A percentile compares a stretch with the other conserved stretches of the same genome.
These are phyloP conservation scores for Cydonia oblonga DNA, from an alignment of 331 rosid genomes.

Conservation along the genomic window DNA sequence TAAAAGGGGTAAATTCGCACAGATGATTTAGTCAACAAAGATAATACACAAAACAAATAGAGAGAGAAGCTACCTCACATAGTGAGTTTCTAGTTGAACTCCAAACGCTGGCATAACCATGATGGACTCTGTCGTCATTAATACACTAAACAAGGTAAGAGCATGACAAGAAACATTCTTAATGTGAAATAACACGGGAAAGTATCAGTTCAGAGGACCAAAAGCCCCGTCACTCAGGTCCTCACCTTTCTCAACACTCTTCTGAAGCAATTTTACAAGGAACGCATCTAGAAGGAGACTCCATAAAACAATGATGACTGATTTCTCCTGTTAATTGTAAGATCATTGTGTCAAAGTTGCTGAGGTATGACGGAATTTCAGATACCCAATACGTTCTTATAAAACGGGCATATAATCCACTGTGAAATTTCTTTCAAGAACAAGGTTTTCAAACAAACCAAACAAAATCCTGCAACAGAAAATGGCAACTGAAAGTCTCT, in stretches of 20 bases:
- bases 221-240: slow-evolving; percentile 3
- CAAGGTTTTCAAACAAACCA: neutral
- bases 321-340: slow-evolving; percentile 36
- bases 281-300: slow-evolving; percentile 40
- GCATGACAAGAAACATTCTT: neutral
- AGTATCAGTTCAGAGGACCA: slow-evolving; percentile 9
- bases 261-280: slow-evolving; percentile 51
- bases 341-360: neutral
- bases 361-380: neutral
- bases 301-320: slow-evolving; percentile 39
- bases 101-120: slow-evolving; percentile 86
- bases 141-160: neutral
- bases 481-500: neutral
- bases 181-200: neutral
- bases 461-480: neutral
- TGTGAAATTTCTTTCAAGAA: neutral
- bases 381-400: neutral
- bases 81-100: slow-evolving; percentile 84
- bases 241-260: slow-evolving; percentile 61
- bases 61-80: slow-evolving; percentile 33
- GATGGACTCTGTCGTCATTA: slow-evolving; percentile 54
- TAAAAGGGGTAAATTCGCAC: neutral
- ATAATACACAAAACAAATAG: neutral
- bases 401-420: neutral
- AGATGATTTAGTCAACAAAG: neutral